Base-by-base conservation (phyloP, 345 rosid species). In the Salix udensis region DNA sequence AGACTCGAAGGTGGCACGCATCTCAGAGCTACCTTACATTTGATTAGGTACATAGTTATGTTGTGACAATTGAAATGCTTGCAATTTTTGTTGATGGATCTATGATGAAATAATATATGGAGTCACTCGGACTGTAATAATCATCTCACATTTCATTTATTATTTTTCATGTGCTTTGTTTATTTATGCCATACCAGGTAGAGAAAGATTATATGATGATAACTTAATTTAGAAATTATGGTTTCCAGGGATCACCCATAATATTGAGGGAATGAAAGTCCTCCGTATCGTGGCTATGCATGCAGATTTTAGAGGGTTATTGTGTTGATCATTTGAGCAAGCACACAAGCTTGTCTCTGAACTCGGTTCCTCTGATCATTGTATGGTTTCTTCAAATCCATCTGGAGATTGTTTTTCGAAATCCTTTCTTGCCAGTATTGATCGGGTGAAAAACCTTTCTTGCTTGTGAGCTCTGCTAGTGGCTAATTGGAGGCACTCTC, bases 41-140 rank as follows among this genome's bases (percentile, higher is more conserved):
- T 81, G 79, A 79, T 79, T 82, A 77, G 87, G 74, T 79, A 82
- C 85, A 79, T 77, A 83, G 67, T 79, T 87, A 81, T 79, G 84
- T 72, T 84, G 83, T 81, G 80, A 80, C 82, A 77, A 70, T 77
- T 77, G 70, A 81, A 81, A 75, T 78, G 78, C 84, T 86, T 62
- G 83, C 73, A 83, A 77, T 79, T 82, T 82, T 80, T 85, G 67
- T 74, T 79, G 65, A 82, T 85, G 80, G 70, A 75, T 84, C 81
- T 84, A 71, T 78, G 74, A 80, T 71, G 75, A 71, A 69, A 85
- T 77, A 73, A 74, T 73, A 71, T 79, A 78, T 78, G 83, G 70
- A 71, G 36, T 58, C 72, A 36, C 67, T 71, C 65, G 13, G 60
- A 52, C 79, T 82, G 79, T 76, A 74, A 74, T 81, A 69, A 74